Base-by-base conservation (phyloP, 306 rosid species). In the Carpinus viminea region DNA sequence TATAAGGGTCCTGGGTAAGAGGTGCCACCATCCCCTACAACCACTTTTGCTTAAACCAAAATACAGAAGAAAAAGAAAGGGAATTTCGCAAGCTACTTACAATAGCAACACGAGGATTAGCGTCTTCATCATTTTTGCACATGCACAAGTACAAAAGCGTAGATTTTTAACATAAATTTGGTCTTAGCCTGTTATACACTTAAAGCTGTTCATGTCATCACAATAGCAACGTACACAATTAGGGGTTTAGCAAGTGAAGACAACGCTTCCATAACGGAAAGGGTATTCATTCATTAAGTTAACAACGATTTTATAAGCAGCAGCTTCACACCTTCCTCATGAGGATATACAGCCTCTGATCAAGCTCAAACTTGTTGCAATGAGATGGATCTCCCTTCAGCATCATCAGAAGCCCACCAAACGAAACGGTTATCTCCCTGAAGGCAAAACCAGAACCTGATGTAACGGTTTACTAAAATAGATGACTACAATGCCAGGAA, bases 361-460 rank as follows among this genome's bases (percentile, higher is more conserved):
- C 98, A 65, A 94, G 93, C 77, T 92, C 97, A 81, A 92, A 94
- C 84, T 90, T 90, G 85, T 87, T 90, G 86, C 90, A 90, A 76
- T 90, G 91, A 20, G 94, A 90, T 45, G 94, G 89, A 56, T 92
- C 98, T 38, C 98, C 97, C 85, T 79, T 93, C 83, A 94, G 85
- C 92, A 91, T 66, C 98, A 92, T 92, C 86, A 94, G 87, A 78
- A 94, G 98, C 78, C 97, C 98, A 55, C 97, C 95, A 85, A 94
- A 94, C 46, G 98, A 92, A 65, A 93, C 91, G 76, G 82, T 81
- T 21, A 94, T 70, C 85, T 94, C 98, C 78, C 97, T 89, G 59
- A 77, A 86, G 57, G 71, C 75, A 83, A 76, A 75, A 71, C 21
- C 73, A 52, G 11, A 56, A 73, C 41, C 45, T 43, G 46, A 45